phyloP scores from a whole-genome alignment of 768 basidiomycete species.

The Crucibulum laeve region DNA sequence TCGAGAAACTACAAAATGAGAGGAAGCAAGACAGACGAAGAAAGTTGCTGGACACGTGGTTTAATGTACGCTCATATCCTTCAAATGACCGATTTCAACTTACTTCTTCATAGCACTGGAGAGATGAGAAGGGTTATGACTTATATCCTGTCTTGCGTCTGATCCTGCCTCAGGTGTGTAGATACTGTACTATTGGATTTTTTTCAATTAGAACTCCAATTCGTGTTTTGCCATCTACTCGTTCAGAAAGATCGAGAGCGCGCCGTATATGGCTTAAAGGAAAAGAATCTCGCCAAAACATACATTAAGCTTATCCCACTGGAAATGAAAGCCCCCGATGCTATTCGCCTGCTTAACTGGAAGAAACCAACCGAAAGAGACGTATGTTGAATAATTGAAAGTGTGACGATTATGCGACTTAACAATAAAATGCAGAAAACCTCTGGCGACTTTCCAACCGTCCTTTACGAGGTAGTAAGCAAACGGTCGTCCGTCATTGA shows the following conservation, averaged over 20 bases:
- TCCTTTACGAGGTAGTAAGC: conserved; percentile 82
- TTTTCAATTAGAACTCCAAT: background rate
- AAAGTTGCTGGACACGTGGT: conserved; percentile 72
- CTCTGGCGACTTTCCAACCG: conserved; percentile 85
- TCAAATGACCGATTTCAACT: conserved; percentile 3
- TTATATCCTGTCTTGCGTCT: conserved; percentile 88
- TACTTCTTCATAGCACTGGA: conserved; percentile 62
- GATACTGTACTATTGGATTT: background rate
- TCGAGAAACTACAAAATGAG: conserved; percentile 70
- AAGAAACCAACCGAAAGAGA: conserved; percentile 71
- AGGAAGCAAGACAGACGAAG: conserved; percentile 70
- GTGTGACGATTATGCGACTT: background rate
- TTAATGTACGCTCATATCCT: conserved; percentile 52
- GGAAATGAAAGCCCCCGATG: conserved; percentile 74
- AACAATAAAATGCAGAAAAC: conserved; percentile 38
- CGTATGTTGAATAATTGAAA: conserved; percentile 34
- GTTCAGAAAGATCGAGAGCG: conserved; percentile 89
- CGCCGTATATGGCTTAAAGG: conserved; percentile 90
- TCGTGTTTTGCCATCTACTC: background rate
- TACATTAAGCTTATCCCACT: conserved; percentile 90
- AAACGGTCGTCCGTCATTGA: conserved; percentile 79
- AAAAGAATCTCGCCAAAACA: conserved; percentile 88
- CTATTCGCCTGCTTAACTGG: conserved; percentile 84
- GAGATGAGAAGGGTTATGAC: conserved; percentile 80
- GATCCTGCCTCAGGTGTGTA: conserved; percentile 77